Conservation (phyloP, 768 basidiomycete species). For the Leccinum longicurvipes region DNA sequence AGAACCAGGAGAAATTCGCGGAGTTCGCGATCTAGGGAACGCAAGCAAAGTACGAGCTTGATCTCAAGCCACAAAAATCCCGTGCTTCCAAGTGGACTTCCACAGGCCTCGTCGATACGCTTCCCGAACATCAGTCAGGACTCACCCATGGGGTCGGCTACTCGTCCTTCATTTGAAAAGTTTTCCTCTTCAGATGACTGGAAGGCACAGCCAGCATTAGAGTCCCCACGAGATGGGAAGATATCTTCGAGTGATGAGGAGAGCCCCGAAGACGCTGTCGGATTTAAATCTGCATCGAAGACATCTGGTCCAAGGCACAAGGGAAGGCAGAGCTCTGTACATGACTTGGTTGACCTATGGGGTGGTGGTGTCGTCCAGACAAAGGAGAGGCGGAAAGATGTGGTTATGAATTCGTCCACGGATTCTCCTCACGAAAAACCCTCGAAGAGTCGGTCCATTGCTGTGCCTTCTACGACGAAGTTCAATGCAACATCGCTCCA, state of each 20-base stretch:
- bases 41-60: conserved; percentile 11
- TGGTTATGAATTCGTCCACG: conserved; percentile 13
- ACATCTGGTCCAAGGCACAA: conserved; percentile 32
- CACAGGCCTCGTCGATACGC: conserved; percentile 3
- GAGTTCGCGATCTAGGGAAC: conserved; percentile 38
- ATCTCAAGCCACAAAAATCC: conserved; percentile 9
- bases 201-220: conserved; percentile 38
- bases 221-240: conserved; percentile 25
- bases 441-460: conserved; percentile 21
- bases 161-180: conserved; percentile 12
- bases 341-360: conserved; percentile 78
- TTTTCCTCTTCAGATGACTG: conserved; percentile 44
- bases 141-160: not conserved
- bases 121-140: conserved; percentile 11
- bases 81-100: conserved; percentile 2
- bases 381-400: conserved; percentile 42
- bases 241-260: conserved; percentile 58
- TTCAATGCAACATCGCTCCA: conserved; percentile 24
- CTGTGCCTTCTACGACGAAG: conserved; percentile 17
- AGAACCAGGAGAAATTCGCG: conserved; percentile 17
- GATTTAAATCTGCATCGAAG: conserved; percentile 26
- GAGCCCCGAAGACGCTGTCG: conserved; percentile 46
- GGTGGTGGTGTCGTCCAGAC: conserved; percentile 49
- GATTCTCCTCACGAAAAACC: conserved; percentile 18
- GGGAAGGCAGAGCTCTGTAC: conserved; percentile 75